Base-by-base conservation (phyloP, 169 alveolate genomes). In the Plasmodium coatneyi region DNA sequence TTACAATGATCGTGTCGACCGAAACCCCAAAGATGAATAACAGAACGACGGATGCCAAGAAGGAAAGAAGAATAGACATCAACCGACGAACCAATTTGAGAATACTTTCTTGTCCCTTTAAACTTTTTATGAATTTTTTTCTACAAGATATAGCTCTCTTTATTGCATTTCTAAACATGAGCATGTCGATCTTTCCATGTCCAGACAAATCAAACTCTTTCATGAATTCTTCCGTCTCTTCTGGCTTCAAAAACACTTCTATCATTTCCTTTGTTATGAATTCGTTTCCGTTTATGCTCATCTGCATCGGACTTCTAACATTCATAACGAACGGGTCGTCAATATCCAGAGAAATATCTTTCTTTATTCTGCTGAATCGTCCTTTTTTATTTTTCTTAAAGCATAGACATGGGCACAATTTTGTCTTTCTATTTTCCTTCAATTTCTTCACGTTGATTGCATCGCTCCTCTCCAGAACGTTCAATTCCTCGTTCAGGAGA, bases 31-130 rank as follows among this genome's bases (percentile, higher is more conserved):
- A 83, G 16, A 97, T 95, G 79, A 96, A 96, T 52, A 97, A 92
- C 60, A 97, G 87, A 49, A 94, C 95, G 36, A 97, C 96, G 2
- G 92, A 78, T 19, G 98, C 95, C 22, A 96, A 52, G 83, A 96
- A 82, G 95, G 97, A 96, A 60, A 97, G 60, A 46, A 94, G 95
- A 39, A 94, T 95, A 2, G 98, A 97, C 83, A 97, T 93, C 92
- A 97, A 83, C 49, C 98, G 49, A 71, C 94, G 91, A 14, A 97
- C 96, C 71, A 97, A 97, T 74, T 92, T 96, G 81, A 97, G 95
- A 32, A 97, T 95, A 70, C 98, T 96, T 52, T 97, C 98, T 84
- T 97, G 98, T 49, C 98, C 98, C 92, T 94, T 96, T 22, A 96
- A 82, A 79, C 94, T 95, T 52, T 95, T 90, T 74, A 92, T 96